These are phyloP conservation scores for Fusarium tanahbumbuense DNA, from an alignment of 2,329 filamentous ascomycete species.

Conservation along the genomic window DNA sequence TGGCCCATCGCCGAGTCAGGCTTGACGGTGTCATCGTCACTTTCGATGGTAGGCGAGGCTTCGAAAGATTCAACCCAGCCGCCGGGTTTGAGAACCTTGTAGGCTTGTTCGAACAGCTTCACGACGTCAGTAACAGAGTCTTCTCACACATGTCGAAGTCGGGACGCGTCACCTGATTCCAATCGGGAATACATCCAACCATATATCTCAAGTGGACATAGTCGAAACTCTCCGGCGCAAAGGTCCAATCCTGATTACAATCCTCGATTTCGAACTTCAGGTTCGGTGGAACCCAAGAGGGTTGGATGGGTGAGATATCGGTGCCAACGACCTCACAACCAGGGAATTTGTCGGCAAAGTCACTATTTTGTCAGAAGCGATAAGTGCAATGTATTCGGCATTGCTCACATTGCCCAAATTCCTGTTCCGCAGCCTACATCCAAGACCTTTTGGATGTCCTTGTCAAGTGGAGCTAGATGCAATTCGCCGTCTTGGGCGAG, in stretches of 20 bases:
- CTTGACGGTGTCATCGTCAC: slow-evolving; percentile 25
- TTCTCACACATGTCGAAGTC: neutral
- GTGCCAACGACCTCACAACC: slow-evolving; percentile 34
- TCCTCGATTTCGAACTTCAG: slow-evolving; percentile 40
- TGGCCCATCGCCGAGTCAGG: slow-evolving; percentile 28
- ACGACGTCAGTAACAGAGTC: neutral
- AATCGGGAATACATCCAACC: slow-evolving; percentile 33
- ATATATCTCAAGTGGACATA: slow-evolving; percentile 36
- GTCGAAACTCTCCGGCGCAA: slow-evolving; percentile 25
- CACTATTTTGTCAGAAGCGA: slow-evolving; percentile 1
- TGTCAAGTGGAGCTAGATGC: slow-evolving; percentile 2
- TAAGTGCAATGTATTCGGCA: rapidly evolving
- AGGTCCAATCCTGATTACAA: slow-evolving; percentile 39
- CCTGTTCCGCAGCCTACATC: slow-evolving; percentile 11
- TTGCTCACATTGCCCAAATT: slow-evolving; percentile 36
- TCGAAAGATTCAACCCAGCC: slow-evolving; percentile 33
- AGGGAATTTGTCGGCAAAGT: slow-evolving; percentile 36
- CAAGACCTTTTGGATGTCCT: neutral
- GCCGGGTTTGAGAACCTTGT: slow-evolving; percentile 27
- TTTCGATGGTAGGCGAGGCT: slow-evolving; percentile 26
- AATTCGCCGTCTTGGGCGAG: slow-evolving; percentile 16
- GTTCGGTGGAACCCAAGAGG: slow-evolving; percentile 33
- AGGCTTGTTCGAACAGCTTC: slow-evolving; percentile 14
- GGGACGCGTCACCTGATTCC: neutral
- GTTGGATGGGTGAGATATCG: slow-evolving; percentile 35